phyloP scores from a whole-genome alignment of 352 stramenopile genomes.

The Globisporangium cylindrosporum region DNA sequence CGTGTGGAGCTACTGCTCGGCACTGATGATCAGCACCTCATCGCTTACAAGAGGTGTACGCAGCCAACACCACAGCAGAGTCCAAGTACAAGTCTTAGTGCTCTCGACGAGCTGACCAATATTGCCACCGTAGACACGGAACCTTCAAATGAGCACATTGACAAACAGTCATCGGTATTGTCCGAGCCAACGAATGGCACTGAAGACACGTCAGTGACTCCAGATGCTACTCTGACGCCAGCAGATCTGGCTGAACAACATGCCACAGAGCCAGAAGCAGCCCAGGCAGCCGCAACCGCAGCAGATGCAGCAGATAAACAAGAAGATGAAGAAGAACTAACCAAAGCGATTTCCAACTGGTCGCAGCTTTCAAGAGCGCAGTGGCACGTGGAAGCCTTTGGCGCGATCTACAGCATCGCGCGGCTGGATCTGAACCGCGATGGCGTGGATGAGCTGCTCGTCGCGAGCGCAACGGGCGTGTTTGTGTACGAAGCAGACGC shows the following conservation, averaged over 20 bases:
- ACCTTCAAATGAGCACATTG: neutral
- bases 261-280: neutral
- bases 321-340: neutral
- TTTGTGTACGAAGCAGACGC: constrained; percentile 63
- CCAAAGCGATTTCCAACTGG: constrained; percentile 23
- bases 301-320: neutral
- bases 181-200: neutral
- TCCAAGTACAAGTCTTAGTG: neutral
- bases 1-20: constrained; percentile 55
- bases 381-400: constrained; percentile 61
- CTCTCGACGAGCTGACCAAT: neutral
- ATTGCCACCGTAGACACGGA: neutral
- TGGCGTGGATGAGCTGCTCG: constrained; percentile 54
- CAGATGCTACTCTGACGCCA: neutral
- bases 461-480: constrained; percentile 63
- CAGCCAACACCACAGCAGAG: neutral
- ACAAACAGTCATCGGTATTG: neutral
- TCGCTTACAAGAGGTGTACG: constrained; percentile 47
- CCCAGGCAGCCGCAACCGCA: neutral
- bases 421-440: constrained; percentile 67
- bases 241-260: neutral
- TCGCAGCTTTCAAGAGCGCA: constrained; percentile 19
- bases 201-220: neutral
- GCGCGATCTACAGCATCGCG: constrained; percentile 69
- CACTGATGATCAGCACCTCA: constrained; percentile 51